These are phyloP conservation scores for Aspergillus neotritici DNA, from an alignment of 2,329 filamentous ascomycete species.

Conservation along the genomic window DNA sequence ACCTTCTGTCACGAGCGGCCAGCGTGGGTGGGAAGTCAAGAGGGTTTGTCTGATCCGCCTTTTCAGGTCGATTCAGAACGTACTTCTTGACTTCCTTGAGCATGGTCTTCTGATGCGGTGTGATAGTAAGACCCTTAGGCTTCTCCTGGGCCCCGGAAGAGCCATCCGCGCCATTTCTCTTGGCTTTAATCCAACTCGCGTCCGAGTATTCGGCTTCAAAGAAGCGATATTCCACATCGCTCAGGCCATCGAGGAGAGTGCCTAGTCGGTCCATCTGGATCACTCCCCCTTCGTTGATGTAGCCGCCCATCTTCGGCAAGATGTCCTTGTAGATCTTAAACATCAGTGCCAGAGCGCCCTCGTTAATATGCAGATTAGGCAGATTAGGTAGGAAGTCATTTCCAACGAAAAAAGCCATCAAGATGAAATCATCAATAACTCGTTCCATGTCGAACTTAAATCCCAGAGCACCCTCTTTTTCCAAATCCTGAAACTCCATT, in stretches of 20 bases:
- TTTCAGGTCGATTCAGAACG: conserved; percentile 61
- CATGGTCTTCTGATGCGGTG: conserved; percentile 71
- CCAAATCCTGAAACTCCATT: conserved; percentile 90
- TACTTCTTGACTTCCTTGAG: conserved; percentile 79
- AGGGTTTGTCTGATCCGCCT: conserved; percentile 42
- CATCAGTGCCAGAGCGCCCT: conserved; percentile 94
- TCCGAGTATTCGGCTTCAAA: conserved; percentile 89
- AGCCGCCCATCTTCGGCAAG: conserved; percentile 79
- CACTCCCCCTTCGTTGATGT: conserved; percentile 90
- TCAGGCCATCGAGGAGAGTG: conserved; percentile 73
- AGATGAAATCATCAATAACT: conserved; percentile 97
- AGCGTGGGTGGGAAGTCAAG: conserved; percentile 69
- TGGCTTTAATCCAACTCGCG: conserved; percentile 85
- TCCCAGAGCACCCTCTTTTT: conserved; percentile 62
- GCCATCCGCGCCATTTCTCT: conserved; percentile 65
- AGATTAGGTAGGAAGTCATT: conserved; percentile 98
- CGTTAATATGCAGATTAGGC: conserved; percentile 95
- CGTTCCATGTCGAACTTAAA: conserved; percentile 91
- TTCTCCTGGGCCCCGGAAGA: conserved; percentile 55
- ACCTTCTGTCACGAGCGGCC: conserved; percentile 82
- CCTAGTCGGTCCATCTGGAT: conserved; percentile 81
- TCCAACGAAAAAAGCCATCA: conserved; percentile 99
- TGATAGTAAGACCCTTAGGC: conserved; percentile 64
- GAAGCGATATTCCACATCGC: conserved; percentile 82
- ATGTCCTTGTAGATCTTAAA: conserved; percentile 93